Evolutionary conservation across 768 basidiomycete species (phyloP), one percentile per base, ranked within the genome.

Genomic region (Tulasnella sp.): DNA sequence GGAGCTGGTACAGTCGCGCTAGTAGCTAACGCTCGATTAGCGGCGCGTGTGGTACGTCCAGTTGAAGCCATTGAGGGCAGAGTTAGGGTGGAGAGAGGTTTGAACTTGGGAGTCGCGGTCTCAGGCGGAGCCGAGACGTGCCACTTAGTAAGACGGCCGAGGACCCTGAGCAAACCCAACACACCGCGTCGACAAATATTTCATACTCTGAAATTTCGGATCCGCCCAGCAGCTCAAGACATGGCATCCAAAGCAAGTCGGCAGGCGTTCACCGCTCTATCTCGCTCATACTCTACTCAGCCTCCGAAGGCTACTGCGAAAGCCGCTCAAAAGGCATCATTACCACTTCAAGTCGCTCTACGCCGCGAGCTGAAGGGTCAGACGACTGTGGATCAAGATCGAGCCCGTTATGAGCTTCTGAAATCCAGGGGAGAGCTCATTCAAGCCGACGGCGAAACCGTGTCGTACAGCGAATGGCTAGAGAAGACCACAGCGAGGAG

Each of bases 351-450:
- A 65, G 71, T 72, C 32, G 64, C 71, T 72, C 62, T 72, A 6
- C 59, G 71, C 32, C 71, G 71, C 14, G 62, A 34, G 19, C 71
- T 66, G 62, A 37, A 36, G 40, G 64, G 64, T 19, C 35, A 26
- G n/a, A 40, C 39, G n/a, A 39, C 66, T 66, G 62, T 72, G 29
- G 26, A 72, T 40, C 71, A 72, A 17, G 71, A 72, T 44, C 62
- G 64, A 35, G 71, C 71, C 29, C 71, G 71, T 41, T 72, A 72
- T 22, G 71, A 72, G 5, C 71, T 63, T 42, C 71, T 72, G 14
- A 34, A 65, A 26, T 32, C 71, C 5, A 62, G 39, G 29, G 71
- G 71, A 26, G 62, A 72, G 63, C 62, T 72, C 71, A 22, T 63
- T 14, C 29, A 32, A 17, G 62, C 52, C 7, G 62, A 40, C 22